Evolutionary conservation across 78 protist genomes (phyloP).

Genomic region (Pigoraptor vietnamica): DNA sequence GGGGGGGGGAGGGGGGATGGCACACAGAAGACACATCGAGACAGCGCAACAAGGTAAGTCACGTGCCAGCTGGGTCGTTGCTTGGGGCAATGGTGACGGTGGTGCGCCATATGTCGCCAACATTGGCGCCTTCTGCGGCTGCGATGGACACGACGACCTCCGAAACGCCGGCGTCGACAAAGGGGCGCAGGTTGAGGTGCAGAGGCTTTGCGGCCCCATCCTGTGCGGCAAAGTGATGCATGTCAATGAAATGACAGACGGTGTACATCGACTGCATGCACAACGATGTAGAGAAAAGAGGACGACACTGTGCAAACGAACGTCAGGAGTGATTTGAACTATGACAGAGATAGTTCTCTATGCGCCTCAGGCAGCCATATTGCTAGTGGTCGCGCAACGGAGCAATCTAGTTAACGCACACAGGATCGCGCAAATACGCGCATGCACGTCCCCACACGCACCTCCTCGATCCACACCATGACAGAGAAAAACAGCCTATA

Average conservation of each 20-base stretch:
- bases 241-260: not conserved
- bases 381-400: not conserved
- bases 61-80: no score
- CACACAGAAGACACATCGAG: no score
- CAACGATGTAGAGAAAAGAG: not conserved
- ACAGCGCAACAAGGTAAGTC: no score
- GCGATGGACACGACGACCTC: not conserved
- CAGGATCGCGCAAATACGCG: not conserved
- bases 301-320: no score
- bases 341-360: no score
- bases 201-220: not conserved
- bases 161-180: not conserved
- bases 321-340: no score
- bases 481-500: no score
- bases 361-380: no score
- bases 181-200: not conserved
- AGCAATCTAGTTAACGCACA: not conserved
- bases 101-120: no score
- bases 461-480: not conserved
- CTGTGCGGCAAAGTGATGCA: not conserved
- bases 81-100: no score
- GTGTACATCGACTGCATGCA: not conserved
- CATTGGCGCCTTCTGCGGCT: not conserved
- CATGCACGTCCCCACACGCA: not conserved
- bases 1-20: no score